These are phyloP conservation scores for Cladobotryum protrusum DNA, from an alignment of 2,329 filamentous ascomycete genomes.

Conservation along the genomic window DNA sequence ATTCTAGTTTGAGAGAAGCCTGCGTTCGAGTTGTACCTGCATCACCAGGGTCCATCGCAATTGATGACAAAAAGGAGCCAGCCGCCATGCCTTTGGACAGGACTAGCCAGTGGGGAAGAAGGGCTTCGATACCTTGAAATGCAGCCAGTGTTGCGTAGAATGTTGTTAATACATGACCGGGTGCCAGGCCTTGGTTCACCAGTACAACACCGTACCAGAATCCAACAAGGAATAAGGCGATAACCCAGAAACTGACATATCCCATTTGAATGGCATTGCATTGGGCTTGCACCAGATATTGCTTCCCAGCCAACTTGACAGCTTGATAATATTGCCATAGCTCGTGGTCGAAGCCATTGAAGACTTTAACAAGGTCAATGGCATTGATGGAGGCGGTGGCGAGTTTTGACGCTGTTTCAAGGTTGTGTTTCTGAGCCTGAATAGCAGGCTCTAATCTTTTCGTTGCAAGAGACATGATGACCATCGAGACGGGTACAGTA, in stretches of 20 bases:
- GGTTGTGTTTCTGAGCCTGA: conserved; percentile 59
- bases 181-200: conserved; percentile 51
- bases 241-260: conserved; percentile 65
- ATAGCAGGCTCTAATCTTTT: conserved; percentile 58
- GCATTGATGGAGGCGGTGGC: conserved; percentile 62
- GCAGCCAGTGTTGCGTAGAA: conserved; percentile 79
- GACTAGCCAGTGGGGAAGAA: conserved; percentile 71
- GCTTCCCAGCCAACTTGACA: conserved; percentile 51
- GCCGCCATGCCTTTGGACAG: conserved; percentile 75
- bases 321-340: conserved; percentile 55
- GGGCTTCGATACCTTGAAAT: conserved; percentile 65
- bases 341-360: conserved; percentile 69
- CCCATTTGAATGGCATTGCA: conserved; percentile 67
- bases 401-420: conserved; percentile 66
- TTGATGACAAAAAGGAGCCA: conserved; percentile 52
- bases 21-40: conserved; percentile 2
- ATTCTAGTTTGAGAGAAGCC: conserved; percentile 23
- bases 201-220: conserved; percentile 82
- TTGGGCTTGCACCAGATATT: conserved; percentile 63
- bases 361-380: conserved; percentile 83
- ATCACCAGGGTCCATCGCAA: conserved; percentile 28
- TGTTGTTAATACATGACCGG: conserved; percentile 69
- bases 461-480: conserved; percentile 55
- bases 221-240: conserved; percentile 76
- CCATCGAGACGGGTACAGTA: conserved; percentile 61